These are phyloP conservation scores for Flaveria ramosissima DNA, from an alignment of 129 eudicot genomes.

Conservation along the genomic window DNA sequence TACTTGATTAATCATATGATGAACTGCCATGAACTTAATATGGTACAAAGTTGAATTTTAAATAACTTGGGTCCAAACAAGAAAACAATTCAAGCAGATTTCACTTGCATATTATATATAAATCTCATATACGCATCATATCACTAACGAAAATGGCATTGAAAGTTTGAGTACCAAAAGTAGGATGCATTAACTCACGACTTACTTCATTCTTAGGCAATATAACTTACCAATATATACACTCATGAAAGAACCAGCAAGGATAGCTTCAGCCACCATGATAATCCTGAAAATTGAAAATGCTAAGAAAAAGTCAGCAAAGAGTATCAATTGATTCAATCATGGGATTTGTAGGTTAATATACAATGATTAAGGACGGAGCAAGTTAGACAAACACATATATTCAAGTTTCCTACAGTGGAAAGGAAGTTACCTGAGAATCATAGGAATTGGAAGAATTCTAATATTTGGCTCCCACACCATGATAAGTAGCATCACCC, in stretches of 20 bases:
- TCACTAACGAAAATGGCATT: conserved; percentile 1
- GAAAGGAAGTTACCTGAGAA: conserved; percentile 59
- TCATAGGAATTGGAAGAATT: conserved; percentile 58
- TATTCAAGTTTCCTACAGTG: conserved; percentile 13
- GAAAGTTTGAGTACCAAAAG: conserved; percentile 14
- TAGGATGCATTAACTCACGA: neutral
- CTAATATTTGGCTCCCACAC: conserved; percentile 77
- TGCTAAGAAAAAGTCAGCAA: conserved; percentile 16
- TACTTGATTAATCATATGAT: conserved; percentile 13
- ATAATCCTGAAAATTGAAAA: conserved; percentile 70
- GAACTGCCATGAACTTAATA: conserved; percentile 21
- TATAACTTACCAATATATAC: conserved; percentile 73
- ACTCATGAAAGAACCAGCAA: conserved; percentile 81
- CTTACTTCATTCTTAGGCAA: conserved; percentile 11
- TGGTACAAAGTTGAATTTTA: conserved; percentile 7
- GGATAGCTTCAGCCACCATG: conserved; percentile 80
- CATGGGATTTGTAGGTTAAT: conserved; percentile 1
- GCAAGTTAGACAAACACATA: neutral
- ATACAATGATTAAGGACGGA: neutral
- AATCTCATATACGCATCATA: neutral
- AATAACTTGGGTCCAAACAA: neutral
- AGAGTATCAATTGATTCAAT: neutral
- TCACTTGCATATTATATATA: neutral
- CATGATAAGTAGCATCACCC: conserved; percentile 84
- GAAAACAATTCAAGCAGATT: neutral